Evolutionary conservation across 176 grass and related monocot species (phyloP).

Genomic region (Otatea glauca): DNA sequence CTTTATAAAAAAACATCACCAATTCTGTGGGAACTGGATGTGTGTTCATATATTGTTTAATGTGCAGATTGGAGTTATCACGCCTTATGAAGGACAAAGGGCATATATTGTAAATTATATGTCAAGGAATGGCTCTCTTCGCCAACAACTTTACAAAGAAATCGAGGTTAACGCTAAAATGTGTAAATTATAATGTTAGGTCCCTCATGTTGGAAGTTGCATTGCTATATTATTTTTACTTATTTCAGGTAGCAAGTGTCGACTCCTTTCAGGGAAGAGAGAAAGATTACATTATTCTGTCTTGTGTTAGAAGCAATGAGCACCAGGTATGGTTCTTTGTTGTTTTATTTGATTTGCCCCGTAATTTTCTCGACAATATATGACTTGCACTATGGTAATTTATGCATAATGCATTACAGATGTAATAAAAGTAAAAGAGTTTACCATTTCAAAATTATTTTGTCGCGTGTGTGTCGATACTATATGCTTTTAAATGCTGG

Average conservation of each 20-base stretch:
- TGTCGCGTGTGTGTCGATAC: not conserved
- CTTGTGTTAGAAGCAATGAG: constrained; percentile 99
- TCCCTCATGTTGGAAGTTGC: not conserved
- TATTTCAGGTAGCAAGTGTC: constrained; percentile 92
- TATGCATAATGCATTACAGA: not conserved
- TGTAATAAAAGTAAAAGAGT: constrained; percentile 4
- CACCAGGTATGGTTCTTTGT: constrained; percentile 70
- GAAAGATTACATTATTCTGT: constrained; percentile 99
- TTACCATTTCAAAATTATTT: not conserved
- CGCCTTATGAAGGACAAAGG: constrained; percentile 99
- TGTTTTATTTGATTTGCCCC: constrained; percentile 19
- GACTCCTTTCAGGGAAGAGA: constrained; percentile 99
- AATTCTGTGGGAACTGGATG: not conserved
- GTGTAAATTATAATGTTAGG: not conserved
- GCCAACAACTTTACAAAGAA: constrained; percentile 99
- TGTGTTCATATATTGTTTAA: constrained; percentile 42
- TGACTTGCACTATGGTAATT: constrained; percentile 11
- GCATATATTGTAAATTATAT: constrained; percentile 99
- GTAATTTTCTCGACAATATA: not conserved
- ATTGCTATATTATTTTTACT: constrained; percentile 35
- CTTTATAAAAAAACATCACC: constrained; percentile 9
- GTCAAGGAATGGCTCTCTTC: constrained; percentile 94
- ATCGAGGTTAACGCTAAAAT: constrained; percentile 69
- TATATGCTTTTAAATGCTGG: constrained; percentile 1
- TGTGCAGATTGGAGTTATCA: constrained; percentile 97